Evolutionary conservation across 2,329 filamentous ascomycete species (phyloP), one percentile per base, ranked within the genome.

Genomic region (Penicillium glabrum): DNA sequence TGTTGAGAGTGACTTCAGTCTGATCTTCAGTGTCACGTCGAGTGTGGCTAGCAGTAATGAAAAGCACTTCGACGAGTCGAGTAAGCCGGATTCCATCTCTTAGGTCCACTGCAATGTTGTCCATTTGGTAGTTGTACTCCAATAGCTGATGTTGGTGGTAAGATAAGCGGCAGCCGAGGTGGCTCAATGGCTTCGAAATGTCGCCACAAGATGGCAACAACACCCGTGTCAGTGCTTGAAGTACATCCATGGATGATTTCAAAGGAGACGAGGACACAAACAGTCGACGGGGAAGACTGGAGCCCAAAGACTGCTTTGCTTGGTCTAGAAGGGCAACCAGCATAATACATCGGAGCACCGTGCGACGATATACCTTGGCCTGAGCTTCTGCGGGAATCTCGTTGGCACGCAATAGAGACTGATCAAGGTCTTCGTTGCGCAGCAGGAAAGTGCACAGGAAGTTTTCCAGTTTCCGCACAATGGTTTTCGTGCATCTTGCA

Each of bases 81-180:
- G 83, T 82, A n/a, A 88, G 69, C 45, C 82, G 73, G 9, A 88
- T 77, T 1, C 86, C 86, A 65, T 88, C 83, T 33, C 86, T 80
- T 23, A 88, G 74, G 63, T 88, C 86, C 9, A 85, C 79, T 1
- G 85, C 86, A 24, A 89, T 75, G 61, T 88, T 88, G 9, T 77
- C 73, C 53, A 88, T 80, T 39, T 72, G 72, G 65, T 86, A 88
- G 1, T 77, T 72, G 60, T 83, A 84, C 69, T 88, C 86, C 59
- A 86, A 78, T 6, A 87, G 75, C 2, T 80, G 79, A 57, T 82
- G 78, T 65, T 88, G 86, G 8, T 77, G 70, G 64, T 84, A 80
- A 3, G 68, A 67, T 23, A 87, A 71, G n/a, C 77, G 77, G 68
- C 85, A 88, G 56, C 80, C 80, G 23, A 87, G 71, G 64, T 86